Conservation (phyloP, 805 yeast genomes). For the Scheffersomyces stipitis region DNA sequence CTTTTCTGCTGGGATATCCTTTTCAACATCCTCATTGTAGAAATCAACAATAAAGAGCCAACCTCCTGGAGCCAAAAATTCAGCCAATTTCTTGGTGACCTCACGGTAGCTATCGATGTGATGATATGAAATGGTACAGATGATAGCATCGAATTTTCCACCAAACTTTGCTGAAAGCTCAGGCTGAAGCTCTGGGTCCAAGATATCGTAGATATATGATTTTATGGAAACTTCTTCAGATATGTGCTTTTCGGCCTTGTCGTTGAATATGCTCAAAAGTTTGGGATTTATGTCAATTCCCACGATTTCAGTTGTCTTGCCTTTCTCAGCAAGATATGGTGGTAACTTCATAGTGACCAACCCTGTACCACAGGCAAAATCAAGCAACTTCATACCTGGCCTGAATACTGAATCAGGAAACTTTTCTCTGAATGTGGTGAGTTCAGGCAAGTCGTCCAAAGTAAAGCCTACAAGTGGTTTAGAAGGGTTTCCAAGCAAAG, state of each 20-base stretch:
- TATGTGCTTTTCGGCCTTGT: slow-evolving; percentile 1
- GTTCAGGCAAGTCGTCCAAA: slow-evolving; percentile 11
- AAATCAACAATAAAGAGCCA: slow-evolving; percentile 37
- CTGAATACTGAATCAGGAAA: slow-evolving; percentile 15
- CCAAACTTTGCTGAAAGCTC: slow-evolving; percentile 15
- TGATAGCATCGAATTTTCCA: slow-evolving; percentile 29
- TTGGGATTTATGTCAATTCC: slow-evolving; percentile 39
- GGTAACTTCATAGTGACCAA: slow-evolving; percentile 29
- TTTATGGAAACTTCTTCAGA: slow-evolving; percentile 4
- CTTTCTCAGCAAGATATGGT: slow-evolving; percentile 20
- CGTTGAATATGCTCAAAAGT: slow-evolving; percentile 17
- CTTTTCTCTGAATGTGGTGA: slow-evolving; percentile 3
- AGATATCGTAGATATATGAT: slow-evolving; percentile 23
- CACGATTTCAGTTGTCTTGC: slow-evolving; percentile 16
- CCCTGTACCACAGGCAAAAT: slow-evolving; percentile 48
- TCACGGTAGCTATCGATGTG: slow-evolving; percentile 33
- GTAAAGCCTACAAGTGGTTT: slow-evolving; percentile 11
- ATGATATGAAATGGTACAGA: slow-evolving; percentile 40
- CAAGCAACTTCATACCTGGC: slow-evolving; percentile 27
- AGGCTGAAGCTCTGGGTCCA: slow-evolving; percentile 13
- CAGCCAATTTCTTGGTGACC: slow-evolving; percentile 28
- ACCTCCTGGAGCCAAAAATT: slow-evolving; percentile 35
- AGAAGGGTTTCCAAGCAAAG: slow-evolving; percentile 13
- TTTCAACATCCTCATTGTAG: slow-evolving; percentile 29
- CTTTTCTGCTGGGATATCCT: background rate